These are phyloP conservation scores for Linnemannia hyalina DNA, from an alignment of 192 early-diverging fungal species.

Conservation along the genomic window DNA sequence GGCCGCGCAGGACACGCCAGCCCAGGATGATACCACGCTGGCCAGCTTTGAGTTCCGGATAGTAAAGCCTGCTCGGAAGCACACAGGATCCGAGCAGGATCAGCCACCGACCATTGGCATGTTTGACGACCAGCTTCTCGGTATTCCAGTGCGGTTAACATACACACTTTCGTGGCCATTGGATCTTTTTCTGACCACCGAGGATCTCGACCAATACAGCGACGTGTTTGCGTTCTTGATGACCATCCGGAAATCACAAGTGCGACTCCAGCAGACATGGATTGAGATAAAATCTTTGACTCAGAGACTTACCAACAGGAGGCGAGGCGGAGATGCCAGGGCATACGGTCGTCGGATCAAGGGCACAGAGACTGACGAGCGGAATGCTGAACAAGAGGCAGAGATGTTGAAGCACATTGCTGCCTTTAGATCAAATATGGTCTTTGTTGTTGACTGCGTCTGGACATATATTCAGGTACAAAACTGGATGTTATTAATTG, in stretches of 20 bases:
- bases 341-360: constrained; percentile 8
- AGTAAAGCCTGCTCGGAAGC: neutral
- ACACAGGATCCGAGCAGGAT: neutral
- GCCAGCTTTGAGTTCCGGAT: constrained; percentile 32
- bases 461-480: constrained; percentile 82
- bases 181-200: constrained; percentile 71
- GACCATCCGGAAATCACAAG: constrained; percentile 67
- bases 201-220: constrained; percentile 73
- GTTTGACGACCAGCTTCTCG: constrained; percentile 67
- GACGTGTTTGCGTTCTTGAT: constrained; percentile 74
- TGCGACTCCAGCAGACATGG: constrained; percentile 62
- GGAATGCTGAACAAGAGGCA: constrained; percentile 23
- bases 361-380: constrained; percentile 6
- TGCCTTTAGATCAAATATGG: constrained; percentile 69
- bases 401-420: constrained; percentile 62
- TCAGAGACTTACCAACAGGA: constrained; percentile 34
- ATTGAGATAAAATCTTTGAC: constrained; percentile 58
- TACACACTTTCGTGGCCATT: constrained; percentile 78
- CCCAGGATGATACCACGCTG: constrained; percentile 33
- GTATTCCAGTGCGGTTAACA: constrained; percentile 63
- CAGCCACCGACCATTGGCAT: neutral
- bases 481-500: neutral
- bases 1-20: constrained; percentile 33
- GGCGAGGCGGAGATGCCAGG: constrained; percentile 13
- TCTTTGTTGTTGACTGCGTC: constrained; percentile 77